These are phyloP conservation scores for Phytophthora gonapodyides DNA, from an alignment of 352 stramenopile species.

Conservation along the genomic window DNA sequence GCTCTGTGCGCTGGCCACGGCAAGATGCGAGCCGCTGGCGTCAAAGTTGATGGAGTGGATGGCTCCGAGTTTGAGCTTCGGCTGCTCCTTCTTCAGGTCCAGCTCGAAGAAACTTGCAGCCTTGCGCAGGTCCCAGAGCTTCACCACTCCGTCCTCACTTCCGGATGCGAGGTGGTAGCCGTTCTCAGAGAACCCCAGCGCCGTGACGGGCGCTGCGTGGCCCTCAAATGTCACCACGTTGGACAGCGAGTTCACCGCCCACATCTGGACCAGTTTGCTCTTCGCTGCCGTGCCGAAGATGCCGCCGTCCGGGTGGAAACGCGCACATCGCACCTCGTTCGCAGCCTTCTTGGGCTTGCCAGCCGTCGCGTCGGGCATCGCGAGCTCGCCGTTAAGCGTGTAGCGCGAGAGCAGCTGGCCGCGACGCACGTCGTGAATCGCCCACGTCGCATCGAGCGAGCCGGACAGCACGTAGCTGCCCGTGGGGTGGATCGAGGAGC, in stretches of 20 bases:
- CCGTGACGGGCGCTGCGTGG: slow-evolving; percentile 67
- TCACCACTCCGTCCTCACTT: slow-evolving; percentile 76
- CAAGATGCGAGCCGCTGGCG: slow-evolving; percentile 58
- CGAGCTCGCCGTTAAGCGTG: slow-evolving; percentile 51
- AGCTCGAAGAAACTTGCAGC: slow-evolving; percentile 78
- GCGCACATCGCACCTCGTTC: slow-evolving; percentile 48
- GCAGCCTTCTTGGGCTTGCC: slow-evolving; percentile 33
- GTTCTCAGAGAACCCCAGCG: slow-evolving; percentile 94
- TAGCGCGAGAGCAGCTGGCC: slow-evolving; percentile 57
- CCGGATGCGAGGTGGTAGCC: slow-evolving; percentile 93
- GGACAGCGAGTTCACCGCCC: slow-evolving; percentile 89
- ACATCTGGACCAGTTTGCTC: slow-evolving; percentile 88
- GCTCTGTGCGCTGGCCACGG: slow-evolving; percentile 46
- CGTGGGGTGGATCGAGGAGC: slow-evolving; percentile 81
- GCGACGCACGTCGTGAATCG: slow-evolving; percentile 79
- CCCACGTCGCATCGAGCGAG: slow-evolving; percentile 84
- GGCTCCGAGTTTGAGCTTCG: slow-evolving; percentile 43
- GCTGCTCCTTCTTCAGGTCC: slow-evolving; percentile 45
- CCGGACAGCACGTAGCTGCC: slow-evolving; percentile 79
- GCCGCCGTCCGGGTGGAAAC: slow-evolving; percentile 95
- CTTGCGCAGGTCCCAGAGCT: slow-evolving; percentile 95
- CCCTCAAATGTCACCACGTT: slow-evolving; percentile 90
- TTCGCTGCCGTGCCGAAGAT: slow-evolving; percentile 86
- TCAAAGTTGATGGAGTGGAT: slow-evolving; percentile 71
- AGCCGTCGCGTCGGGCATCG: slow-evolving; percentile 27